Evolutionary conservation across 2,329 filamentous ascomycete species (phyloP).

Genomic region (Trichophyton simii): DNA sequence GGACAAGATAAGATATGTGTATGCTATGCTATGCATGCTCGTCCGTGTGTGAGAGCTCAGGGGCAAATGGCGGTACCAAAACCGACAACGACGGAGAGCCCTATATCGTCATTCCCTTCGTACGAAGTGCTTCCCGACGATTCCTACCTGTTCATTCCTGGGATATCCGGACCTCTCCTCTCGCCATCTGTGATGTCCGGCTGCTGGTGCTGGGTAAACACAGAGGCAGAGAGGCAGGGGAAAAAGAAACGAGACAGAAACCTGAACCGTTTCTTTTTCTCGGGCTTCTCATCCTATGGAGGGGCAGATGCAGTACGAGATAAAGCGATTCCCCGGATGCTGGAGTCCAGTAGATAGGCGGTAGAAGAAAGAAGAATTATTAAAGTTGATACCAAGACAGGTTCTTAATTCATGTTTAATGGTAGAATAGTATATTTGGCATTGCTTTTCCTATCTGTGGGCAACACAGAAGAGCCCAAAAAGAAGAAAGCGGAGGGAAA

Average conservation of each 20-base stretch:
- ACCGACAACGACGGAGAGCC: neutral
- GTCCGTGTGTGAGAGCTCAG: neutral
- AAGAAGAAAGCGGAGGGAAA: neutral
- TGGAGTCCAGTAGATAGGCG: neutral
- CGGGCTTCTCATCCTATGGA: slow-evolving; percentile 2
- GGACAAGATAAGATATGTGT: neutral
- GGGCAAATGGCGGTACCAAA: neutral
- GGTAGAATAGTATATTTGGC: neutral
- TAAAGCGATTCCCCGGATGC: neutral
- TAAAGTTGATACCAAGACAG: neutral
- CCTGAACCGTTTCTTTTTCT: neutral
- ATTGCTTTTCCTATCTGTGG: neutral
- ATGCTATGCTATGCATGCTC: neutral
- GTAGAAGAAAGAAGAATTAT: slow-evolving; percentile 2
- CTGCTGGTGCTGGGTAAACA: neutral
- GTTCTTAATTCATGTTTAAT: neutral
- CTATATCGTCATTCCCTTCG: neutral
- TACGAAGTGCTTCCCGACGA: neutral
- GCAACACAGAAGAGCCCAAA: neutral
- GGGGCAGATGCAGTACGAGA: neutral
- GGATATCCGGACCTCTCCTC: neutral
- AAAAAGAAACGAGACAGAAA: neutral
- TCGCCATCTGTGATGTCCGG: neutral
- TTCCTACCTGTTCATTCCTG: neutral
- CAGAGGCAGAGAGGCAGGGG: neutral